These are phyloP conservation scores for Boletus insuetus DNA, from an alignment of 768 basidiomycete species.

Conservation along the genomic window DNA sequence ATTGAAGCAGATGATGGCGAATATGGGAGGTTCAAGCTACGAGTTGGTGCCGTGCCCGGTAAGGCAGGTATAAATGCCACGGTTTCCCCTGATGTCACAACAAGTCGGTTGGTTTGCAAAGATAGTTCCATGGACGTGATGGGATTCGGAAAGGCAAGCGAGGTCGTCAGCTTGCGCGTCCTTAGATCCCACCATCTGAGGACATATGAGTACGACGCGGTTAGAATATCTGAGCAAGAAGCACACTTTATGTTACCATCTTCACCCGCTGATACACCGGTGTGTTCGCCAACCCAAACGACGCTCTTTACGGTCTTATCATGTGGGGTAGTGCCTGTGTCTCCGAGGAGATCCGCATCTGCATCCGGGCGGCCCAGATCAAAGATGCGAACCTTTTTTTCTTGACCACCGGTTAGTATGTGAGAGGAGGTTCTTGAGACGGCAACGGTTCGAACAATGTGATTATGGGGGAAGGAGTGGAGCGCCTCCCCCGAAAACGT, in stretches of 20 bases:
- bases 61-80: slow-evolving; percentile 87
- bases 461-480: slow-evolving; percentile 97
- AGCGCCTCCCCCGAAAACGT: slow-evolving; percentile 83
- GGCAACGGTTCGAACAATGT: slow-evolving; percentile 96
- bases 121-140: slow-evolving; percentile 96
- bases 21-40: slow-evolving; percentile 78
- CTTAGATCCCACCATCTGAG: slow-evolving; percentile 95
- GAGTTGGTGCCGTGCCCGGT: slow-evolving; percentile 60
- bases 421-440: slow-evolving; percentile 67
- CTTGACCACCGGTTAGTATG: slow-evolving; percentile 90
- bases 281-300: slow-evolving; percentile 87
- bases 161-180: slow-evolving; percentile 67
- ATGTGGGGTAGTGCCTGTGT: slow-evolving; percentile 61
- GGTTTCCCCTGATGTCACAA: slow-evolving; percentile 88
- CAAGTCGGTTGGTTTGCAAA: slow-evolving; percentile 72
- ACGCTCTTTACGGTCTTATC: slow-evolving; percentile 92
- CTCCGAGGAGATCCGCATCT: slow-evolving; percentile 77
- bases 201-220: slow-evolving; percentile 14
- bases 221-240: neutral
- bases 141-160: slow-evolving; percentile 68
- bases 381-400: slow-evolving; percentile 96
- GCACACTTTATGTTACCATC: slow-evolving; percentile 85
- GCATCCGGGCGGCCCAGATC: slow-evolving; percentile 85
- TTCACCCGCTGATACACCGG: slow-evolving; percentile 87
- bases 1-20: slow-evolving; percentile 92